Percentiles rank a stretch among this genome's conserved stretches.
phyloP scores from a whole-genome alignment of 2,329 filamentous ascomycete genomes.

The Trichoderma atroviride region DNA sequence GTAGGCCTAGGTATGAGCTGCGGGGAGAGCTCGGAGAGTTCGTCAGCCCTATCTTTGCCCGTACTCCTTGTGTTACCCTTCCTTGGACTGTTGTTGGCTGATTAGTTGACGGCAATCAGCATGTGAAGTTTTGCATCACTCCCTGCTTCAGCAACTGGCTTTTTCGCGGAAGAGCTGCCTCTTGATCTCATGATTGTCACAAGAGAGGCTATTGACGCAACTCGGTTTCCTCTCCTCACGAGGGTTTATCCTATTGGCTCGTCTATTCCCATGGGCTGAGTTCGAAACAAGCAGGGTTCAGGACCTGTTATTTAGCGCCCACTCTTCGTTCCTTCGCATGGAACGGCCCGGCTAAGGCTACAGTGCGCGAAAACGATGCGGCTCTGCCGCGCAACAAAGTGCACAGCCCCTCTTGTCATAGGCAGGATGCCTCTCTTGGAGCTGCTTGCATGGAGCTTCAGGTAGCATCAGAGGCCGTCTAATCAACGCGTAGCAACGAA shows the following conservation, averaged over 20 bases:
- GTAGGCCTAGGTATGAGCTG: background rate
- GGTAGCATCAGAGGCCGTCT: background rate
- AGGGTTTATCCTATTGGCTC: background rate
- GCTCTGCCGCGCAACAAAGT: slow-evolving; percentile 3
- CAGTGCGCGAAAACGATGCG: slow-evolving; percentile 18
- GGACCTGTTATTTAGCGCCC: background rate
- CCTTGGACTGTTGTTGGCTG: background rate
- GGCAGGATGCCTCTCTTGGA: background rate
- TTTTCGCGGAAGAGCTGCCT: background rate
- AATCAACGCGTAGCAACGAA: background rate
- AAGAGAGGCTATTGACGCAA: background rate
- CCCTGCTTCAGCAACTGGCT: background rate
- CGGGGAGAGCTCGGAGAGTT: background rate
- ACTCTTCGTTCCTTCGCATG: slow-evolving; percentile 7
- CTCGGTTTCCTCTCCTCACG: background rate
- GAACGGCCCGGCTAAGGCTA: slow-evolving; percentile 15
- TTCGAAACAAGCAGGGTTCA: background rate
- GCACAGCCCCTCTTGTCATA: slow-evolving; percentile 14
- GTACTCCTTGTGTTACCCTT: background rate
- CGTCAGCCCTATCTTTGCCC: background rate
- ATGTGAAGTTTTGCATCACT: background rate
- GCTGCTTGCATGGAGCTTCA: background rate
- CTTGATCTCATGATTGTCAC: background rate
- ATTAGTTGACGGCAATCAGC: background rate
- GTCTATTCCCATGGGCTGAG: background rate